A percentile compares a stretch with the other conserved stretches of the same genome.
Evolutionary conservation across 148 eudicot genomes (phyloP).

Genomic region (Salicornia ramosissima): DNA sequence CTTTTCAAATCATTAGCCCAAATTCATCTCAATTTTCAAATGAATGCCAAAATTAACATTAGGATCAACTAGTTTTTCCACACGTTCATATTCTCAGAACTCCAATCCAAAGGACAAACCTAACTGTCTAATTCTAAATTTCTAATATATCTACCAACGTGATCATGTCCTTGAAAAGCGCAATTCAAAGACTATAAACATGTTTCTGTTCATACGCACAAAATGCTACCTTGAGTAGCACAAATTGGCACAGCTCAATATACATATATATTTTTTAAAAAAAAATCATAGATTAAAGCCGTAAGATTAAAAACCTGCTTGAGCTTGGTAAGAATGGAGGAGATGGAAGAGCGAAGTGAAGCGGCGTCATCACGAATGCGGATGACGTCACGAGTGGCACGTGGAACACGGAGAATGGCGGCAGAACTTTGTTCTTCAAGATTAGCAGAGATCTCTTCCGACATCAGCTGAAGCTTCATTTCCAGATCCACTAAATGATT

Average conservation of each 20-base stretch:
- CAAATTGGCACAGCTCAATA: not conserved
- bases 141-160: too few species aligned
- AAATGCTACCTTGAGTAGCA: not conserved
- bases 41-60: not conserved
- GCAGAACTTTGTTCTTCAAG: constrained; percentile 90
- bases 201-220: not conserved
- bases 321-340: constrained; percentile 59
- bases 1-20: not conserved
- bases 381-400: constrained; percentile 85
- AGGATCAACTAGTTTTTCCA: not conserved
- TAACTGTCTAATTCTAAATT: not conserved
- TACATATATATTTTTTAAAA: not conserved
- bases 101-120: not conserved
- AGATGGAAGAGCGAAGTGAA: constrained; percentile 68
- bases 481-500: constrained; percentile 80
- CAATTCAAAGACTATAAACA: not conserved
- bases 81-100: not conserved
- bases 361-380: constrained; percentile 88
- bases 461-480: constrained; percentile 85
- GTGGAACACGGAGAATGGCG: constrained; percentile 87
- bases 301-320: constrained; percentile 38
- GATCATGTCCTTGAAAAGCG: too few species aligned
- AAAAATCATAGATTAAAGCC: not conserved
- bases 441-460: constrained; percentile 87
- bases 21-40: not conserved